phyloP scores from a whole-genome alignment of 768 basidiomycete species.

The Leccinum disarticulatum region DNA sequence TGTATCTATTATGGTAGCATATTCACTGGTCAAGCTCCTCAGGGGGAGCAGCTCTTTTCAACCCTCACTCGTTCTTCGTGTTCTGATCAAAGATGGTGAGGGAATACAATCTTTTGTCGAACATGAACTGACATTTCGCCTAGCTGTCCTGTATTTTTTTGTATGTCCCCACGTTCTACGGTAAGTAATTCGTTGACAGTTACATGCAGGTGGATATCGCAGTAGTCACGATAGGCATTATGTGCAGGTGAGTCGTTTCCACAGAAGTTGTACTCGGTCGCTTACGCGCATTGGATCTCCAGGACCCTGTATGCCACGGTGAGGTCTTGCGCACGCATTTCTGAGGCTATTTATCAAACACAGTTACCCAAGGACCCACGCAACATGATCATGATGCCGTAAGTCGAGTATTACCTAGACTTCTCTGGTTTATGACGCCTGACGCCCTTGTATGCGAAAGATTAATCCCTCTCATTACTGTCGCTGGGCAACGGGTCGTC shows the following conservation, averaged over 20 bases:
- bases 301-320: background rate
- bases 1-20: background rate
- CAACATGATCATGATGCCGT: constrained; percentile 4
- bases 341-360: background rate
- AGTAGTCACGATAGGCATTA: background rate
- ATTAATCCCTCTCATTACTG: constrained; percentile 12
- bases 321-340: background rate
- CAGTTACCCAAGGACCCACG: constrained; percentile 3
- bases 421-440: background rate
- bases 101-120: background rate
- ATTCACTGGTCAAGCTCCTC: constrained; percentile 1
- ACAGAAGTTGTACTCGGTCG: background rate
- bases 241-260: constrained; percentile 6
- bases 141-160: background rate
- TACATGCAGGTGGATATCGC: background rate
- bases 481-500: constrained; percentile 20
- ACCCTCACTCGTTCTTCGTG: constrained; percentile 1
- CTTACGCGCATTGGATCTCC: background rate
- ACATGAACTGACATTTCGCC: background rate
- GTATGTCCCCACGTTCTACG: background rate
- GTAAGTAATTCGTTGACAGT: background rate
- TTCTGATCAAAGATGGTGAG: constrained; percentile 15
- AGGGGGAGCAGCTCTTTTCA: background rate
- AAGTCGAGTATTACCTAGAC: background rate
- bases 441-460: background rate